Evolutionary conservation across 1,139 yeast genomes (phyloP).

Genomic region (Yamadazyma dendronema): DNA sequence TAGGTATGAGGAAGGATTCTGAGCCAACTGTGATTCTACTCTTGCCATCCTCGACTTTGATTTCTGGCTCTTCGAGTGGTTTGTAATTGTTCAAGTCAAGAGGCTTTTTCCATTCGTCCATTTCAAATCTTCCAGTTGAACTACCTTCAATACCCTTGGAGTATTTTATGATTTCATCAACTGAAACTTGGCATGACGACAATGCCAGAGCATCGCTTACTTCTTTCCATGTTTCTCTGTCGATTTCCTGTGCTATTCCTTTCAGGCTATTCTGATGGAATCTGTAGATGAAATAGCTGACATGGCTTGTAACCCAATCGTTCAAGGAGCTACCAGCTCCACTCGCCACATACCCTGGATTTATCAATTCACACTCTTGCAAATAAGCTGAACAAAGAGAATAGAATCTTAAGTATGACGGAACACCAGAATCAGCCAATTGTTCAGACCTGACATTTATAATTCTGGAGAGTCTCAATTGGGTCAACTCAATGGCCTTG

Average conservation of each 20-base stretch:
- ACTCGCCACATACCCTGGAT: conserved; percentile 66
- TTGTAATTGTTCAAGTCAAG: conserved; percentile 27
- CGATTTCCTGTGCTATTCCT: conserved; percentile 49
- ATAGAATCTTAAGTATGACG: conserved; percentile 64
- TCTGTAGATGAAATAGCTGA: conserved; percentile 56
- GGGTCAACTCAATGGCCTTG: conserved; percentile 70
- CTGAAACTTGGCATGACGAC: conserved; percentile 44
- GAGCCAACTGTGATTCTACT: conserved; percentile 39
- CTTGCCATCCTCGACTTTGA: conserved; percentile 8
- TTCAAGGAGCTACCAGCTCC: conserved; percentile 52
- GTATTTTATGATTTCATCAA: conserved; percentile 56
- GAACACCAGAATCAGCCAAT: conserved; percentile 53
- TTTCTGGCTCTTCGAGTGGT: conserved; percentile 8
- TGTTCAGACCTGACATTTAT: conserved; percentile 76
- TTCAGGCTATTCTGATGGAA: conserved; percentile 54
- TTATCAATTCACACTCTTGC: conserved; percentile 79
- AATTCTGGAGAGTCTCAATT: conserved; percentile 74
- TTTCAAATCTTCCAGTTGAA: not conserved
- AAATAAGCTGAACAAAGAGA: conserved; percentile 67
- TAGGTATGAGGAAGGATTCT: conserved; percentile 44
- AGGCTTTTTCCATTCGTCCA: conserved; percentile 43
- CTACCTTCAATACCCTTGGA: conserved; percentile 41
- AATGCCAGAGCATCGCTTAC: conserved; percentile 31
- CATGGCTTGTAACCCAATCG: conserved; percentile 66
- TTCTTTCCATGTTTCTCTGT: conserved; percentile 80